Percentiles rank a stretch among this genome's conserved stretches.
These are phyloP conservation scores for Trichothecium sympodiale DNA, from an alignment of 2,329 filamentous ascomycete species.

Conservation along the genomic window DNA sequence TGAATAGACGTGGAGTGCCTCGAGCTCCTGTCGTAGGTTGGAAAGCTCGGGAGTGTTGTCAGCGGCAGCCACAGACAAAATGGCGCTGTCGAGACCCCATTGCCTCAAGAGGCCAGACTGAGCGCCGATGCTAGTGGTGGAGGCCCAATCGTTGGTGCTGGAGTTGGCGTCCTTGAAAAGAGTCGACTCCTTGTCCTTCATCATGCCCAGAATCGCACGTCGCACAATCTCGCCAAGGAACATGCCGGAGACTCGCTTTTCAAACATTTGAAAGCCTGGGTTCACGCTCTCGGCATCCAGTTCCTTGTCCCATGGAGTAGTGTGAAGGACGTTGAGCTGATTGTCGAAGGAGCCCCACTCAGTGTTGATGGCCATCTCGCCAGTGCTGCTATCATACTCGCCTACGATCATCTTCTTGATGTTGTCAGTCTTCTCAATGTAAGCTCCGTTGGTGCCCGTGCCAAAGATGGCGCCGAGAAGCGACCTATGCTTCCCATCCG, in stretches of 20 bases:
- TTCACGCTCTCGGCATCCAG: conserved; percentile 77
- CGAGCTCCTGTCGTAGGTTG: conserved; percentile 65
- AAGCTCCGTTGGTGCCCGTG: conserved; percentile 94
- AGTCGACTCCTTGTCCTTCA: conserved; percentile 53
- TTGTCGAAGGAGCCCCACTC: conserved; percentile 99
- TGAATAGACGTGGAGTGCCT: conserved; percentile 65
- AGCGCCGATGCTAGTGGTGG: conserved; percentile 57
- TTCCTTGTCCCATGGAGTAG: conserved; percentile 68
- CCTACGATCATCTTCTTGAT: conserved; percentile 67
- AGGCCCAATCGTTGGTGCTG: conserved; percentile 55
- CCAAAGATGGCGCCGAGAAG: conserved; percentile 95
- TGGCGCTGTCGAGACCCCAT: conserved; percentile 86
- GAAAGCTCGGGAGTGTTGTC: conserved; percentile 65
- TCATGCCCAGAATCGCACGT: conserved; percentile 59
- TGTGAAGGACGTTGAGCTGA: conserved; percentile 74
- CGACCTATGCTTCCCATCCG: conserved; percentile 74
- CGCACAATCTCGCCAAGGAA: conserved; percentile 92
- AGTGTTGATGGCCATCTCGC: conserved; percentile 94
- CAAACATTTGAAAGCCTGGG: conserved; percentile 95
- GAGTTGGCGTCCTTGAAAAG: conserved; percentile 72
- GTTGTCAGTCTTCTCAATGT: conserved; percentile 81
- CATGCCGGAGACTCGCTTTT: conserved; percentile 97
- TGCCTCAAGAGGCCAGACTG: conserved; percentile 60
- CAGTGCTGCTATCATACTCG: conserved; percentile 67
- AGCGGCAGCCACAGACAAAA: conserved; percentile 77